phyloP scores from a whole-genome alignment of 169 alveolate species.

The Cryptosporidium viatorum region DNA sequence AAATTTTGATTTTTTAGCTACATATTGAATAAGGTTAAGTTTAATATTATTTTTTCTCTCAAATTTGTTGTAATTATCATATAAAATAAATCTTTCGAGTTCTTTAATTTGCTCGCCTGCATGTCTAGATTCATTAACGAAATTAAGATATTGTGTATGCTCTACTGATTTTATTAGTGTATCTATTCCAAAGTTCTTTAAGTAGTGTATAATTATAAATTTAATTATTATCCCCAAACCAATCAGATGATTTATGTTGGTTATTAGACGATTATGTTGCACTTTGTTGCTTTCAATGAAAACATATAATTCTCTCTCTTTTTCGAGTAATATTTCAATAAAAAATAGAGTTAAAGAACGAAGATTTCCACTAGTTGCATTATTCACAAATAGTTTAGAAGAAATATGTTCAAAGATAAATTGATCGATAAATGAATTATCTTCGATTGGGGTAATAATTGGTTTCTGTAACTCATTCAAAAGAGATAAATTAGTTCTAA shows the following conservation, averaged over 20 bases:
- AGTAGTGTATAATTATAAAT: constrained; percentile 19
- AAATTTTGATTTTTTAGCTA: not conserved
- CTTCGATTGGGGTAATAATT: constrained; percentile 10
- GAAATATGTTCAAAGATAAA: constrained; percentile 24
- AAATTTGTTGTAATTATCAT: not conserved
- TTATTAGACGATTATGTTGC: not conserved
- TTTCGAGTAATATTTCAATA: not conserved
- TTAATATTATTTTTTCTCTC: not conserved
- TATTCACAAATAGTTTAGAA: constrained; percentile 4
- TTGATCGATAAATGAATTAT: not conserved
- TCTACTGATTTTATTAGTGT: constrained; percentile 32
- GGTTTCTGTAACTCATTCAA: constrained; percentile 18
- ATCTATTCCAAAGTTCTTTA: constrained; percentile 22
- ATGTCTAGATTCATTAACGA: not conserved
- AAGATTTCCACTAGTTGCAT: constrained; percentile 15
- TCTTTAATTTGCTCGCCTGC: not conserved
- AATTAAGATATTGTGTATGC: constrained; percentile 2
- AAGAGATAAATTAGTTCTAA: not conserved
- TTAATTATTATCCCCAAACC: constrained; percentile 30
- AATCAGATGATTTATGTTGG: not conserved
- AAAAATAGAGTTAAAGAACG: constrained; percentile 29
- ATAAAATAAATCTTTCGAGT: not conserved
- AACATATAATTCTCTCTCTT: constrained; percentile 23
- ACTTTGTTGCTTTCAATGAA: not conserved
- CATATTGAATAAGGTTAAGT: not conserved